Conservation (phyloP, 495 filamentous ascomycete genomes). For the Cudoniella acicularis region DNA sequence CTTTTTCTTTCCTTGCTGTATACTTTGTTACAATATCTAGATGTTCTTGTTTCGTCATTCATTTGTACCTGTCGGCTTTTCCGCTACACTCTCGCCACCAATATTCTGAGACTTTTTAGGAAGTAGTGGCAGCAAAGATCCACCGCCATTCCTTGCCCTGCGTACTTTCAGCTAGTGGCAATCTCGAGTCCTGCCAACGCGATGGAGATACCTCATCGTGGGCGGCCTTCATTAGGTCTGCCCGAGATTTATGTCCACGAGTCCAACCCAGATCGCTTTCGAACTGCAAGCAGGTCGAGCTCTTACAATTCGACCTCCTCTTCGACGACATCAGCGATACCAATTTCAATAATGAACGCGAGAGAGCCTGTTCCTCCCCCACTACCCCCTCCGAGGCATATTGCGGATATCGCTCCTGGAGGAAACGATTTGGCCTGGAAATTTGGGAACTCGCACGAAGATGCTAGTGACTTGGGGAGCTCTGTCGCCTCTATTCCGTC, state of each 20-base stretch:
- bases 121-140: not conserved
- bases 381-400: slow-evolving; percentile 45
- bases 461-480: slow-evolving; percentile 15
- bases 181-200: slow-evolving; percentile 19
- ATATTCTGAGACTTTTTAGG: slow-evolving; percentile 6
- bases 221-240: slow-evolving; percentile 31
- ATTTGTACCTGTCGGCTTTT: slow-evolving; percentile 13
- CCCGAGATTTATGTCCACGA: slow-evolving; percentile 54
- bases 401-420: slow-evolving; percentile 30
- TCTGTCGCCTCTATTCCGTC: slow-evolving; percentile 26
- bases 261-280: slow-evolving; percentile 45
- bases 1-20: slow-evolving; percentile 18
- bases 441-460: slow-evolving; percentile 27
- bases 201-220: slow-evolving; percentile 57
- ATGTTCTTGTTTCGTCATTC: slow-evolving; percentile 24
- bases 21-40: slow-evolving; percentile 11
- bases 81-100: slow-evolving; percentile 23
- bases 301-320: slow-evolving; percentile 41
- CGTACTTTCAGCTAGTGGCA: slow-evolving; percentile 34
- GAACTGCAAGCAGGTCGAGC: slow-evolving; percentile 43
- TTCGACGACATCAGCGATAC: slow-evolving; percentile 35
- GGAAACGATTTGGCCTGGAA: slow-evolving; percentile 30
- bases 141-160: slow-evolving; percentile 6
- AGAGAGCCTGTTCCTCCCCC: slow-evolving; percentile 46
- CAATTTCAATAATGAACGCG: slow-evolving; percentile 45